Evolutionary conservation across 1,284 basidiomycete genomes (phyloP), one percentile per base, ranked within the genome.

Genomic region (Cutaneotrichosporon cyanovorans): DNA sequence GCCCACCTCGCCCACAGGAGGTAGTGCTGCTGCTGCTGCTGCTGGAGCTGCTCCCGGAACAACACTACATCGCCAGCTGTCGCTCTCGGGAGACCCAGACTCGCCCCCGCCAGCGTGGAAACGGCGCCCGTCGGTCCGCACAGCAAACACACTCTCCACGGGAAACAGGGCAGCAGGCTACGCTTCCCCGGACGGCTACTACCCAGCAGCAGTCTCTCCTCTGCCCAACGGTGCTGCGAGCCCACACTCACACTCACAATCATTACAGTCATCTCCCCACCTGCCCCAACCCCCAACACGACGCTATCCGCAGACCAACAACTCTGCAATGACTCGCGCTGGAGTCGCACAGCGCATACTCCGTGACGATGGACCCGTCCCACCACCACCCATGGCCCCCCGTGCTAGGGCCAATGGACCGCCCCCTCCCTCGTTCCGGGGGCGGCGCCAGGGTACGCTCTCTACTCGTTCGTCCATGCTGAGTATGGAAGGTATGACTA

Each of bases 91-190:
- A 37, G 65, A 66, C 37, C 64, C 63, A 8, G 61, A 65, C 18
- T 57, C 58, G 4, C 65, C 65, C 10, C 63, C 65, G 15, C 64
- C 65, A 19, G 64, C 63, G n/a, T 69, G 67, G 67, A 64, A 62
- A 35, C 58, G 67, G 12, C 55, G 67, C 8, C 46, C 57, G 8
- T 45, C 43, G 18, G 32, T 38, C 19, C 28, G 33, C 40, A 39
- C 36, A 8, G 32, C 32, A 34, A 8, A 15, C 32, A 34, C n/a
- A 34, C 16, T 6, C 8, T 16, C 32, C 32, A 7, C 32, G 9
- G 16, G 15, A 15, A 5, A 34, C 30, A 31, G n/a, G n/a, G n/a
- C n/a, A n/a, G n/a, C n/a, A n/a, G n/a, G n/a, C n/a, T n/a, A n/a
- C n/a, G n/a, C n/a, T n/a, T n/a, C n/a, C n/a, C n/a, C n/a, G n/a